Conservation (phyloP, 2,329 filamentous ascomycete genomes). For the Zymoseptoria pseudotritici region DNA sequence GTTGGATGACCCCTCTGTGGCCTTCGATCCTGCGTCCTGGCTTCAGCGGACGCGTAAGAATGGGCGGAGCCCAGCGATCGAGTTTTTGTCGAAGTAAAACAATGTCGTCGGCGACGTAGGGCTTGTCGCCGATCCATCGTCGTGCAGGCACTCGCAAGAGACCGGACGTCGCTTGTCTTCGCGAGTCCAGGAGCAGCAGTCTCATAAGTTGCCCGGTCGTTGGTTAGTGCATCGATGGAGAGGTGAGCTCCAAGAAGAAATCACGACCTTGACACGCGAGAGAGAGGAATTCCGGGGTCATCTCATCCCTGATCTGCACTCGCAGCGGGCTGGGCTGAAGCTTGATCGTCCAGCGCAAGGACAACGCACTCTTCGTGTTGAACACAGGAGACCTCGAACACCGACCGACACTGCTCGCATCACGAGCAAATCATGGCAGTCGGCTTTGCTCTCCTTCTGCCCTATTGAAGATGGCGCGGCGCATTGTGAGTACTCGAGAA, state of each 20-base stretch:
- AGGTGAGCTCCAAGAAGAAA: background rate
- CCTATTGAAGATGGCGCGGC: conserved; percentile 13
- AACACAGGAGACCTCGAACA: background rate
- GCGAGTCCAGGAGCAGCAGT: conserved; percentile 10
- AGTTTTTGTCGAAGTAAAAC: conserved; percentile 37
- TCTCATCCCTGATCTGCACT: background rate
- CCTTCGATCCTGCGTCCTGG: conserved; percentile 28
- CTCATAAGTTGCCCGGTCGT: background rate
- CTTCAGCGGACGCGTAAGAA: conserved; percentile 34
- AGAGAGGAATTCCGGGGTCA: background rate
- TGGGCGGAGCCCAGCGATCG: conserved; percentile 30
- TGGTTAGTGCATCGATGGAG: background rate
- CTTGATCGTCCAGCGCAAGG: background rate
- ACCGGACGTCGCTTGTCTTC: conserved; percentile 1
- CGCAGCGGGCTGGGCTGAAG: background rate
- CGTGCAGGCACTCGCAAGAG: background rate
- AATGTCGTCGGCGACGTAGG: conserved; percentile 23
- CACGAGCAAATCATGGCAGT: background rate
- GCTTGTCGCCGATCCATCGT: conserved; percentile 9
- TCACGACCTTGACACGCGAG: background rate
- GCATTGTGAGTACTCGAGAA: conserved; percentile 12
- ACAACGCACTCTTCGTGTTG: background rate
- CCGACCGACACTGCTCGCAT: background rate
- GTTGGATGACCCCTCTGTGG: conserved; percentile 43
- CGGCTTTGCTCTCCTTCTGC: background rate